Evolutionary conservation across 306 rosid genomes (phyloP), one percentile per base, ranked within the genome.

Genomic region (Herpetospermum pedunculosum): DNA sequence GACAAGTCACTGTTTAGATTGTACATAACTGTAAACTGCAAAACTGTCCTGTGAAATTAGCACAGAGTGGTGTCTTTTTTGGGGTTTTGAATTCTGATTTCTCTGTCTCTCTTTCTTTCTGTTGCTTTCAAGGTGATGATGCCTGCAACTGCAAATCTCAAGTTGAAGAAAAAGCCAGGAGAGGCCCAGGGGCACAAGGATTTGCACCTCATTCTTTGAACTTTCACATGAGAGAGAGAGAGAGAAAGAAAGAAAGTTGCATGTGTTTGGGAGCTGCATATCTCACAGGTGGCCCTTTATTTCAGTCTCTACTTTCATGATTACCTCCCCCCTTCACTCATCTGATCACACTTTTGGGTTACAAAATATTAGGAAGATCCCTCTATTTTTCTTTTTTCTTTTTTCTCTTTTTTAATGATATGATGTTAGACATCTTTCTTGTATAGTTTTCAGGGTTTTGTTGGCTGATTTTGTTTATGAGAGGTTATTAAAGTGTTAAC

Each of bases 41-140:
- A 47, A 70, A 18, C 35, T 70, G 75, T 47, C 75, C 35, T 40
- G 21, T 68, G 50, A 41, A 14, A 68, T 6, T 25, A 4, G 73
- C 71, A 37, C 70, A 68, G 52, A 68, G 13, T 68, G 73, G 49
- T 68, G 73, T 68, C 37, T 68, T 41, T 68, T 64, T 68, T 29
- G 19, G 38, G 38, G 64, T 5, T 58, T 26, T 14, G 44, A 11
- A 19, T 35, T 62, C 28, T 34, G 15, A 30, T 59, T 6, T 59
- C 5, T 30, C 8, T 59, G 2, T 59, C 5, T 30, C 8, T 32
- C n/a, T 62, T 0, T 34, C 15, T 34, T 15, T 12, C 28, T 47
- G 72, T 65, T 65, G 72, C 72, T 40, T 65, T 65, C 72, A 65
- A 38, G 72, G 50, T 65, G 16, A 26, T 14, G 72, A 62, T 54